Percentiles rank a stretch among this genome's conserved stretches.
These are phyloP conservation scores for Clonostachys sp. DNA, from an alignment of 2,329 filamentous ascomycete genomes.

Conservation along the genomic window DNA sequence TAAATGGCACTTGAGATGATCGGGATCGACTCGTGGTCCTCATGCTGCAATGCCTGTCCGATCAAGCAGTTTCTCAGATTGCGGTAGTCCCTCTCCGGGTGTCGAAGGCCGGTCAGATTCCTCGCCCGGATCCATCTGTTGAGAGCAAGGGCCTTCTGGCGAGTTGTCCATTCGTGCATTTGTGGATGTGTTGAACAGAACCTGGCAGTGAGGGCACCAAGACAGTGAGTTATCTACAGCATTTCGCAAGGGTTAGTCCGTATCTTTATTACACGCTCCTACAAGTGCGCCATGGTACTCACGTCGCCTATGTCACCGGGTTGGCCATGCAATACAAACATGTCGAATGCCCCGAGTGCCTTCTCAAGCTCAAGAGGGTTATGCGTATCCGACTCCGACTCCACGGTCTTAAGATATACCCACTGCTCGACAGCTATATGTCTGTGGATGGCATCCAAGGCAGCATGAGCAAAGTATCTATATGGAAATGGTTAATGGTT, in stretches of 20 bases:
- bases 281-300: conserved; percentile 13
- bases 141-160: conserved; percentile 63
- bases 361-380: conserved; percentile 57
- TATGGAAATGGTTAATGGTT: not conserved
- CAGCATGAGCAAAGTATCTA: conserved; percentile 71
- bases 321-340: conserved; percentile 76
- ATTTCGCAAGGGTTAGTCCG: not conserved
- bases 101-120: conserved; percentile 66
- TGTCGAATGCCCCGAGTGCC: conserved; percentile 74
- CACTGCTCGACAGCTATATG: conserved; percentile 75
- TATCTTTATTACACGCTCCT: too few species aligned
- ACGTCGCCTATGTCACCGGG: conserved; percentile 72
- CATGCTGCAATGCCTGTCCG: conserved; percentile 70
- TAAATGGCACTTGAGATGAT: conserved; percentile 85
- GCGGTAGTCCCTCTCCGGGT: conserved; percentile 64
- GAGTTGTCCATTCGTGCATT: conserved; percentile 53
- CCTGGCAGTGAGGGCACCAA: conserved; percentile 58
- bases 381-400: conserved; percentile 8
- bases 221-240: conserved; percentile 50
- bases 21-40: conserved; percentile 74
- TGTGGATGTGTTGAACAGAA: conserved; percentile 49
- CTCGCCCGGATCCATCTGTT: conserved; percentile 64
- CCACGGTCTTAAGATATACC: conserved; percentile 35
- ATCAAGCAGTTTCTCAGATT: conserved; percentile 85
- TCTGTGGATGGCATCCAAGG: conserved; percentile 77